Base-by-base conservation (phyloP, 2,329 filamentous ascomycete genomes). In the Penicillium sp. region DNA sequence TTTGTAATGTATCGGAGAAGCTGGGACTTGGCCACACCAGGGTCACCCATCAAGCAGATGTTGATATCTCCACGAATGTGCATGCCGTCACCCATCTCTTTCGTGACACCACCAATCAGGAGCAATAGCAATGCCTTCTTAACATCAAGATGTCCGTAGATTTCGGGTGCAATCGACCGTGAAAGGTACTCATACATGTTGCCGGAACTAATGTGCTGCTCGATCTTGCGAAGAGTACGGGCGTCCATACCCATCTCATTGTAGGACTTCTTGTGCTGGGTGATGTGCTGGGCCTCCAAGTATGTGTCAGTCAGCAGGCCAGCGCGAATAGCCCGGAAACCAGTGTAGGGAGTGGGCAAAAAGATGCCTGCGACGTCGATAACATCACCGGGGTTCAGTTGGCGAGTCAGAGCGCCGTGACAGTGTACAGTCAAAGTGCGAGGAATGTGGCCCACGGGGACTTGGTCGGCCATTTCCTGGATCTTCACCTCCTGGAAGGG, bases 401-500 rank as follows among this genome's bases (percentile, higher is more conserved):
- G 87, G 58, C 94, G 84, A 31, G 93, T 91, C 13, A 96, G 82
- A 60, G 86, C 90, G 60, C 94, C 94, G 71, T 95, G 89, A 75
- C 92, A 96, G 69, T 96, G 85, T 23, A 99, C 81, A 0, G 93
- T 97, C 62, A 99, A 80, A 57, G 91, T 91, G 58, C 94, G 86
- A 33, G 94, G 94, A 68, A 99, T 99, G 73, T 99, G 94, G 50
- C 94, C 94, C 63, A 99, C 95, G 8, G 94, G 94, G 0, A 99
- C 94, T 75, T 99, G 94, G 73, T 99, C 94, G n/a, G 94, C 92
- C 86, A 97, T 91, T 74, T 99, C 94, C 77, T 99, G 94, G 56
- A 99, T 92, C 80, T 97, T 97, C 77, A 97, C 87, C 76, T 99
- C 94, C 76, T 99, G 94, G 80, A 99, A 99, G 4, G 94, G 92